These are phyloP conservation scores for Colletotrichum incanum DNA, from an alignment of 2,329 filamentous ascomycete genomes.

Conservation along the genomic window DNA sequence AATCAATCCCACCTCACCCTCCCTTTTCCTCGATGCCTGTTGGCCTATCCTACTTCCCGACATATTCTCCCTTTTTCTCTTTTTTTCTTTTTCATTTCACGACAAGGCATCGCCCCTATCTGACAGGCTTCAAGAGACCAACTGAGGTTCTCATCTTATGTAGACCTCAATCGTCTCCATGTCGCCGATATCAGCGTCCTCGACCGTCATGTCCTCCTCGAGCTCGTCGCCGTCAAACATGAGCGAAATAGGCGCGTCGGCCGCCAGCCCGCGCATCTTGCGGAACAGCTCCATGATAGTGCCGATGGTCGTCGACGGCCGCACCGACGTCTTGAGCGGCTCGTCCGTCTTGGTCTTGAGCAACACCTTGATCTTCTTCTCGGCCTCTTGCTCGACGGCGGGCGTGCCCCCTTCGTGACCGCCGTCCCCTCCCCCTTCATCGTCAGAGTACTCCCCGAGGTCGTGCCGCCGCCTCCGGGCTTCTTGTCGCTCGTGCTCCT, in stretches of 20 bases:
- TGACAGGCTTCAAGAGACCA: neutral
- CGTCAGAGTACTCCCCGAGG: conserved; percentile 59
- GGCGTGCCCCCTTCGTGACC: conserved; percentile 30
- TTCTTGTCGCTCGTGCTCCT: conserved; percentile 62
- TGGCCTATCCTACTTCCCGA: neutral
- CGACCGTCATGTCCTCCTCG: conserved; percentile 71
- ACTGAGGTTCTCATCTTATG: conserved; percentile 56
- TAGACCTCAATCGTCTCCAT: conserved; percentile 84
- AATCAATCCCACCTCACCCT: conserved; percentile 14
- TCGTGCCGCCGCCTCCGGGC: conserved; percentile 63
- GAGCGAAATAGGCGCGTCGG: conserved; percentile 71
- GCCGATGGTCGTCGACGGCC: conserved; percentile 70
- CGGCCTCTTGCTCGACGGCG: conserved; percentile 46
- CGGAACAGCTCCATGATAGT: conserved; percentile 76
- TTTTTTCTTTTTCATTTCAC: neutral
- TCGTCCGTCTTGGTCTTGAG: conserved; percentile 69
- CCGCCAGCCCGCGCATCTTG: conserved; percentile 64
- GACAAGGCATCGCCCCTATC: neutral
- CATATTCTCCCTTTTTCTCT: no score
- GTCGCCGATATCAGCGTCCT: conserved; percentile 81
- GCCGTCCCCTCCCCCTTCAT: conserved; percentile 45
- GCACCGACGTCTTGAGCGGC: conserved; percentile 66
- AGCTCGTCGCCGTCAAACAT: conserved; percentile 84
- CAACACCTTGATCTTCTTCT: conserved; percentile 64
- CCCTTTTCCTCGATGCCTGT: neutral